Evolutionary conservation across 1,284 basidiomycete species (phyloP).

Genomic region (Ganoderma multipileum): DNA sequence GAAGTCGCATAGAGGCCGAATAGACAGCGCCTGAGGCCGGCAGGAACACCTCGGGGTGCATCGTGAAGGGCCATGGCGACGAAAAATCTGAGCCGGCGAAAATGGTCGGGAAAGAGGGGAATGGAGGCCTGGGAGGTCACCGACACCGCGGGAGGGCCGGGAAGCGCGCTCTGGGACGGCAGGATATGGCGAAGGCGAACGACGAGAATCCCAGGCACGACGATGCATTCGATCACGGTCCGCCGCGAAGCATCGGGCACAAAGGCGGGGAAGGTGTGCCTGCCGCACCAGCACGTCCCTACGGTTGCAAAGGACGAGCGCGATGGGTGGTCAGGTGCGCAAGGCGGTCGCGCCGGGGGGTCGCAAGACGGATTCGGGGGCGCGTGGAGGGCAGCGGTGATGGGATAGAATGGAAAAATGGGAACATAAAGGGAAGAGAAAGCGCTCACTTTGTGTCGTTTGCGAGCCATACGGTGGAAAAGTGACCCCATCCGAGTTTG

Average conservation of each 20-base stretch:
- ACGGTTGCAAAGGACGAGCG: background rate
- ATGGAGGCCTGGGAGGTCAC: background rate
- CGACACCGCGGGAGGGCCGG: background rate
- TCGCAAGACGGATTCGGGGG: slow-evolving; percentile 3
- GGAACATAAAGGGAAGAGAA: slow-evolving; percentile 17
- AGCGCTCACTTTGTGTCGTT: slow-evolving; percentile 79
- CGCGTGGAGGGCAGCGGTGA: slow-evolving; percentile 8
- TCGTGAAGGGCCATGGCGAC: background rate
- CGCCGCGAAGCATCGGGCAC: slow-evolving; percentile 19
- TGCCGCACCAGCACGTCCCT: background rate
- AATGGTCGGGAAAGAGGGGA: background rate
- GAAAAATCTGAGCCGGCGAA: background rate
- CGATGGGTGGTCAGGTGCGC: slow-evolving; percentile 9
- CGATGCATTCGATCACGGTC: slow-evolving; percentile 25
- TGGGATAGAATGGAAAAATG: slow-evolving; percentile 6
- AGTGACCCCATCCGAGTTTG: slow-evolving; percentile 99
- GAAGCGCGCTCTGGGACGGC: background rate
- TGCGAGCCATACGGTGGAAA: slow-evolving; percentile 94
- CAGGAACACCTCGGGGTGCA: background rate
- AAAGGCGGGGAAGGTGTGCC: slow-evolving; percentile 7
- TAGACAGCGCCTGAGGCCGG: background rate
- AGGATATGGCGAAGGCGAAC: background rate
- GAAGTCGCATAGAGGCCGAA: background rate
- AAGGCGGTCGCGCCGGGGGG: slow-evolving; percentile 7
- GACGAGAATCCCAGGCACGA: background rate